Percentiles rank a stretch among this genome's conserved stretches.
These are phyloP conservation scores for Scytalidium sp. DNA, from an alignment of 2,329 filamentous ascomycete species.

Conservation along the genomic window DNA sequence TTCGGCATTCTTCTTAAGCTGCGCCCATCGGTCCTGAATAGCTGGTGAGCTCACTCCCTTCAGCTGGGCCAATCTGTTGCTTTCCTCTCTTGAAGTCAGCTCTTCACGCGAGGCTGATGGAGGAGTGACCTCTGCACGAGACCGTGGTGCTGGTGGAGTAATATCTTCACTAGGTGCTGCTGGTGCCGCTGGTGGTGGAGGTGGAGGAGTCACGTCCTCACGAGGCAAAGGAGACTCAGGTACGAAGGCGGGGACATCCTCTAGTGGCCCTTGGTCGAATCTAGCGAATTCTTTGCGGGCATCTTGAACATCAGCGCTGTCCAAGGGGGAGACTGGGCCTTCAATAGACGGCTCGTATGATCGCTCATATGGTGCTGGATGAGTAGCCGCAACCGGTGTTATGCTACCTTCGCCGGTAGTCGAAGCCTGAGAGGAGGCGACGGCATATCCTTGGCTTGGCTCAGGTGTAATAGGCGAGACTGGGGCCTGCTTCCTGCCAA, in stretches of 20 bases:
- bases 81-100: conserved; percentile 33
- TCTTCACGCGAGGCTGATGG: conserved; percentile 13
- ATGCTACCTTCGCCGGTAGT: conserved; percentile 21
- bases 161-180: conserved; percentile 35
- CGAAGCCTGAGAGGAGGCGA: conserved; percentile 24
- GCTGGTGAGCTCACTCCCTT: conserved; percentile 31
- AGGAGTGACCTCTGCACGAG: conserved; percentile 6
- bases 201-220: too few species aligned
- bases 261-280: conserved; percentile 87
- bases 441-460: conserved; percentile 20
- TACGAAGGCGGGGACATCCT: conserved; percentile 81
- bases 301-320: conserved; percentile 55
- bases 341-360: conserved; percentile 43
- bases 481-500: conserved; percentile 33
- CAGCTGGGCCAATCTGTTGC: conserved; percentile 24
- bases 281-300: conserved; percentile 58
- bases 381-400: conserved; percentile 25
- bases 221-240: conserved; percentile 40
- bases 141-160: conserved; percentile 38
- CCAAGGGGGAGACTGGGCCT: conserved; percentile 54
- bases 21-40: conserved; percentile 81
- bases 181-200: too few species aligned
- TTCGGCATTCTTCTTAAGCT: conserved; percentile 92
- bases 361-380: conserved; percentile 29
- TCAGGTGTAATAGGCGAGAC: conserved; percentile 12